These are phyloP conservation scores for Talaromyces sp. DNA, from an alignment of 2,329 filamentous ascomycete genomes.

Conservation along the genomic window DNA sequence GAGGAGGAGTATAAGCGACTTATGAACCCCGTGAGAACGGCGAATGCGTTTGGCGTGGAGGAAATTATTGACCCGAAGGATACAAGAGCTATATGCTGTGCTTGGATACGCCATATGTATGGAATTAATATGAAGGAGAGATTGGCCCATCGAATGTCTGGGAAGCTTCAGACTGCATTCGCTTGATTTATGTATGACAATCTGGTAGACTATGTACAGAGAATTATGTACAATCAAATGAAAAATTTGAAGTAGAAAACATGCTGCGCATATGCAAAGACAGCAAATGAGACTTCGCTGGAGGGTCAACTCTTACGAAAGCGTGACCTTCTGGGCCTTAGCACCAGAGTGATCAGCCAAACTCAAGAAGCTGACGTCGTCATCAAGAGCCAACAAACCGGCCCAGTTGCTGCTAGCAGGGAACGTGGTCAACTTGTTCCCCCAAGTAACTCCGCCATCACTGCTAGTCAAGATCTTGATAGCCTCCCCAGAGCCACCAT, in stretches of 20 bases:
- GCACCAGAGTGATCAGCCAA: slow-evolving; percentile 8
- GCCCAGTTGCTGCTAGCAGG: slow-evolving; percentile 9
- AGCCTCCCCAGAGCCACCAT: not conserved
- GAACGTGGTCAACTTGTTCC: slow-evolving; percentile 8
- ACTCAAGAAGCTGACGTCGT: not conserved
- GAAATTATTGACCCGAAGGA: not conserved
- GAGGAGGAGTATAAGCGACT: not conserved
- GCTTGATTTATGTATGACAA: not conserved
- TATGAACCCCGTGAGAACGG: not conserved
- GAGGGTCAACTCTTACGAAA: not conserved
- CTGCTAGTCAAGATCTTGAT: slow-evolving; percentile 12
- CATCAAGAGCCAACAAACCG: slow-evolving; percentile 9
- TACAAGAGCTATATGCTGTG: not conserved
- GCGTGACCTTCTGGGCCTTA: slow-evolving; percentile 5
- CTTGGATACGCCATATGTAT: not conserved
- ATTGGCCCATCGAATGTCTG: not conserved
- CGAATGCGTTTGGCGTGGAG: not conserved
- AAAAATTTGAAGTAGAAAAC: not conserved
- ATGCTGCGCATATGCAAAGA: not conserved
- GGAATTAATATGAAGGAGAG: not conserved
- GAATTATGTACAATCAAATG: not conserved
- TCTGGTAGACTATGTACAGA: not conserved
- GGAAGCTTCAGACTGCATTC: not conserved
- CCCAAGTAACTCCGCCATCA: slow-evolving; percentile 13
- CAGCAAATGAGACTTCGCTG: not conserved